These are phyloP conservation scores for Xylariaceae sp. DNA, from an alignment of 2,329 filamentous ascomycete species.

Conservation along the genomic window DNA sequence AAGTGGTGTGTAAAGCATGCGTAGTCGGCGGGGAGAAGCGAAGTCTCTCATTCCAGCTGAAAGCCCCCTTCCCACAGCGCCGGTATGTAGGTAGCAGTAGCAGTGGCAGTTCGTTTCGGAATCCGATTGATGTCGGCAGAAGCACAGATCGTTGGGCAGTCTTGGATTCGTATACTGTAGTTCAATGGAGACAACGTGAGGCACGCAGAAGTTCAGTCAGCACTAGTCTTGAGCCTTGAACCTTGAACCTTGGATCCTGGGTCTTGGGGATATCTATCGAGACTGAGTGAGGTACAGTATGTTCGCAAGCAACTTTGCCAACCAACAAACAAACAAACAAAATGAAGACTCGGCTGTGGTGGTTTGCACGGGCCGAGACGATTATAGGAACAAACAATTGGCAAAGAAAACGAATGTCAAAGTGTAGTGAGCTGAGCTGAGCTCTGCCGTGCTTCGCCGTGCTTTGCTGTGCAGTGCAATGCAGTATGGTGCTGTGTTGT, in stretches of 20 bases:
- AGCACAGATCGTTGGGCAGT: not conserved
- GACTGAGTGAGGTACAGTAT: too few relatives aligned
- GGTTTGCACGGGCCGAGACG: not conserved
- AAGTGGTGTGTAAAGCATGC: conserved; percentile 12
- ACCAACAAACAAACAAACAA: not conserved
- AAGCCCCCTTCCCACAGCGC: not conserved
- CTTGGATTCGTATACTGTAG: not conserved
- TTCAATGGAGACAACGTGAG: too few relatives aligned
- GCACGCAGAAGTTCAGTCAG: too few relatives aligned
- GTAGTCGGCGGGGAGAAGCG: conserved; percentile 20
- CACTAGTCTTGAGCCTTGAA: too few relatives aligned
- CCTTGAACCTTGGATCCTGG: too few relatives aligned
- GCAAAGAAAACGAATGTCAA: not conserved
- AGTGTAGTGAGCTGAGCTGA: too few relatives aligned
- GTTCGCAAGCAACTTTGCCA: not conserved
- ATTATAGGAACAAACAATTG: not conserved
- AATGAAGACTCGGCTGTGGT: not conserved
- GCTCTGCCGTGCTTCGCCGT: too few relatives aligned
- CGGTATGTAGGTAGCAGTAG: not conserved
- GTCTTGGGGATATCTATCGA: too few relatives aligned
- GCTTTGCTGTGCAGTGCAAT: too few relatives aligned
- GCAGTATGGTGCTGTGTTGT: too few relatives aligned
- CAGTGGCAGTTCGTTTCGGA: not conserved
- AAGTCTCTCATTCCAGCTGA: conserved; percentile 28
- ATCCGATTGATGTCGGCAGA: not conserved